Evolutionary conservation across 345 rosid genomes (phyloP).

Genomic region (Ricinus communis): DNA sequence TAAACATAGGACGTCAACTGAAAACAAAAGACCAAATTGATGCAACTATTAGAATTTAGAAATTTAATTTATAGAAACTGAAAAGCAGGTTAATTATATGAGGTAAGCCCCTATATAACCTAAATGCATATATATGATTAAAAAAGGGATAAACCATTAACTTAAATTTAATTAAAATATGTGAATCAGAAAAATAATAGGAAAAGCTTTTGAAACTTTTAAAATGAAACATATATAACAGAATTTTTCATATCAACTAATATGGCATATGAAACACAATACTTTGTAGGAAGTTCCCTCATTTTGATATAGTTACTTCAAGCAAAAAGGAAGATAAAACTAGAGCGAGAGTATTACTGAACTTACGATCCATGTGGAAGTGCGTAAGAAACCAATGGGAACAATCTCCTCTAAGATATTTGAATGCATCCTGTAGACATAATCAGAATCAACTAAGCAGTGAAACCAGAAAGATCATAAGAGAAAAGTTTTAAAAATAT

Average conservation of each 20-base stretch:
- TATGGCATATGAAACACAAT: neutral
- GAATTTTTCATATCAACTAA: conserved; percentile 1
- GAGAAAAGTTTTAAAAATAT: conserved; percentile 3
- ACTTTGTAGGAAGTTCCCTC: neutral
- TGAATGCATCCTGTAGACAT: conserved; percentile 88
- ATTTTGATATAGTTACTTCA: conserved; percentile 6
- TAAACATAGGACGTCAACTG: too few relatives aligned
- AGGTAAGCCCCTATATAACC: too few relatives aligned
- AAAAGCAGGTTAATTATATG: too few relatives aligned
- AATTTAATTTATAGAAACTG: too few relatives aligned
- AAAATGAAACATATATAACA: neutral
- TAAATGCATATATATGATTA: neutral
- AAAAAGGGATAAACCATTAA: too few relatives aligned
- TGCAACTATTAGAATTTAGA: conserved; percentile 11
- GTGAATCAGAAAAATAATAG: neutral
- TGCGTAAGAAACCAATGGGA: conserved; percentile 97
- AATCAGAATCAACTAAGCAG: conserved; percentile 18
- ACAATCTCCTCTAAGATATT: conserved; percentile 82
- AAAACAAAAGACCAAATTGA: neutral
- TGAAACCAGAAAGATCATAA: conserved; percentile 16
- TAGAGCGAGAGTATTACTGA: conserved; percentile 11
- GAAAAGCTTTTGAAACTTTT: neutral
- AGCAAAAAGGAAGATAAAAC: neutral
- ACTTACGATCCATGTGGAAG: conserved; percentile 97
- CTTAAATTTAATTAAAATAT: neutral